These are phyloP conservation scores for Aspergillus spinulosporus DNA, from an alignment of 2,329 filamentous ascomycete species.

Conservation along the genomic window DNA sequence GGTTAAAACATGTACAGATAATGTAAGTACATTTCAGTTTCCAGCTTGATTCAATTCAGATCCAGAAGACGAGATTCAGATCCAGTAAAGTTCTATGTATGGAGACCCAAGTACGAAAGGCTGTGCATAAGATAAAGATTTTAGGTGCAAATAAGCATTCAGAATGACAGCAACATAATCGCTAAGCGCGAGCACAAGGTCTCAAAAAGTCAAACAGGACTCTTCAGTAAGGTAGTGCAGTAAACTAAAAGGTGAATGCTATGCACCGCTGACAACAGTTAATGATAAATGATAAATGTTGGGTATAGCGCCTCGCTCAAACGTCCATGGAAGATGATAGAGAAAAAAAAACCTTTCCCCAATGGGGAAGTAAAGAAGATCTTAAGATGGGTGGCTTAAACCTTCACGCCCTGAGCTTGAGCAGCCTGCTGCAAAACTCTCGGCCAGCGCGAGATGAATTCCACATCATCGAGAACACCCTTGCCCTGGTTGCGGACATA, in stretches of 20 bases:
- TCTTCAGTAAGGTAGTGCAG: no score
- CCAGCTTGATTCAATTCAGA: no score
- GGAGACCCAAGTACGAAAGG: no score
- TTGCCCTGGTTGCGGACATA: slow-evolving; percentile 68
- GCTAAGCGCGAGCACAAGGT: neutral
- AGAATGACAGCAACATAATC: neutral
- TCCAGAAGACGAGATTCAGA: no score
- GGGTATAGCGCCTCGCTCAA: slow-evolving; percentile 36
- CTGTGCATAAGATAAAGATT: no score
- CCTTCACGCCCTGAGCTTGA: slow-evolving; percentile 21
- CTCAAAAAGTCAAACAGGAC: neutral
- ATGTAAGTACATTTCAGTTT: no score
- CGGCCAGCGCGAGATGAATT: slow-evolving; percentile 45
- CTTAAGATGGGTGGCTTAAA: slow-evolving; percentile 10
- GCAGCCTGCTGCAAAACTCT: slow-evolving; percentile 39
- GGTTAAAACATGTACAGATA: no score
- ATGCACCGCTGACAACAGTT: neutral
- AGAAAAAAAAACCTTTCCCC: neutral
- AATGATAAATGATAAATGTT: slow-evolving; percentile 8
- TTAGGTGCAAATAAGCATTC: neutral
- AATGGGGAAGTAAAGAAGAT: slow-evolving; percentile 1
- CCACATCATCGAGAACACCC: slow-evolving; percentile 44
- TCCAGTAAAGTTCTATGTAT: no score
- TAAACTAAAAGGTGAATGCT: neutral
- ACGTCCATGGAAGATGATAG: slow-evolving; percentile 8